These are phyloP conservation scores for Crithidia expoeki DNA, from an alignment of 208 protist genomes.

Conservation along the genomic window DNA sequence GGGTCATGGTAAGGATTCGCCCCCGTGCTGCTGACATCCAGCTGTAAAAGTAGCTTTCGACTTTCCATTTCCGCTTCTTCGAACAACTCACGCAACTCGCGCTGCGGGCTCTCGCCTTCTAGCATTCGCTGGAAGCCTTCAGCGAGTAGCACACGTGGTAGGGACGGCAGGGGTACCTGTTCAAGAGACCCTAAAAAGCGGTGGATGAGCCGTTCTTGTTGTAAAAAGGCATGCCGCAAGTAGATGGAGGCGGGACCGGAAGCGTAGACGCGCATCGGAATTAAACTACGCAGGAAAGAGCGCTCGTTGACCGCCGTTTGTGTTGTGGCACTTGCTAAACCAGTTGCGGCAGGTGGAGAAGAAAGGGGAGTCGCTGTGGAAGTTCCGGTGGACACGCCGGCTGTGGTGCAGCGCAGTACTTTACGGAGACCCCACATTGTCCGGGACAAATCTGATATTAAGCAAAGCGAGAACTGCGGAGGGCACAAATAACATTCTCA, in stretches of 20 bases:
- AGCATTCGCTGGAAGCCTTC: conserved; percentile 83
- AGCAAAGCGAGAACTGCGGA: too few species aligned
- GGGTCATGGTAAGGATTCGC: conserved; percentile 3
- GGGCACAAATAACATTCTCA: too few species aligned
- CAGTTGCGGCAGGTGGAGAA: too few species aligned
- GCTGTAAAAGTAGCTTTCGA: conserved; percentile 53
- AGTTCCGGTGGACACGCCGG: neutral
- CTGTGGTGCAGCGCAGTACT: neutral
- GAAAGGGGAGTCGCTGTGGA: too few species aligned
- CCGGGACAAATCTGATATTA: too few species aligned
- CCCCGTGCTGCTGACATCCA: conserved; percentile 24
- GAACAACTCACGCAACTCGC: conserved; percentile 78
- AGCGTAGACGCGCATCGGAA: conserved; percentile 74
- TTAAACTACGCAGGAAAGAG: conserved; percentile 77
- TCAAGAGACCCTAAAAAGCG: conserved; percentile 65
- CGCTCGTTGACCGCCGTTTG: conserved; percentile 22
- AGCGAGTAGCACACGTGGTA: conserved; percentile 83
- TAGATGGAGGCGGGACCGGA: conserved; percentile 53
- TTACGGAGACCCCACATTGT: neutral
- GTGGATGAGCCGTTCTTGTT: conserved; percentile 64
- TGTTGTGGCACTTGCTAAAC: neutral
- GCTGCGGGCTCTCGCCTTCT: conserved; percentile 68
- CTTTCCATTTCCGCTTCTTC: conserved; percentile 72
- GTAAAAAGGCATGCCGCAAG: conserved; percentile 77
- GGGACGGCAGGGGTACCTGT: conserved; percentile 68